These are phyloP conservation scores for Cyanidiococcus yangmingshanensis DNA, from an alignment of 23 red algal species.

Conservation along the genomic window DNA sequence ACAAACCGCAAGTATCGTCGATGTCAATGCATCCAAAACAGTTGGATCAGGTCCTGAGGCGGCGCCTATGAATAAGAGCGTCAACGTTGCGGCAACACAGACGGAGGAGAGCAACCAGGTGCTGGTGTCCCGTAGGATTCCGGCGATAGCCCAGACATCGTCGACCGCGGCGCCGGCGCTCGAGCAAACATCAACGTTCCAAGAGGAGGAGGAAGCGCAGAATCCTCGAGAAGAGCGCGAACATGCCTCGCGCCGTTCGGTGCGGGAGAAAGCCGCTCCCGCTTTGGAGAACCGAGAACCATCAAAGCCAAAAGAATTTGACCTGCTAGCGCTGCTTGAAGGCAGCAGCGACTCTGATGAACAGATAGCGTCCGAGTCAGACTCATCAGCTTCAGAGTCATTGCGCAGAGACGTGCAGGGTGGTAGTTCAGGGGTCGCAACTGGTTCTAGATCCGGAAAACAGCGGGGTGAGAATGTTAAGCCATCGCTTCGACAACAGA, in stretches of 20 bases:
- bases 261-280: not conserved
- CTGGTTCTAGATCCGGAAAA: no score
- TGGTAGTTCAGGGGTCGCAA: no score
- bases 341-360: slow-evolving; percentile 18
- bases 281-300: not conserved
- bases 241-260: not conserved
- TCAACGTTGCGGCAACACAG: not conserved
- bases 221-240: not conserved
- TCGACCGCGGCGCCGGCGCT: not conserved
- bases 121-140: not conserved
- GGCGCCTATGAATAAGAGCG: not conserved
- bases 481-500: no score
- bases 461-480: no score
- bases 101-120: not conserved
- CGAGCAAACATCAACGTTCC: not conserved
- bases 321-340: slow-evolving; percentile 11
- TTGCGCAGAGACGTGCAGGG: no score
- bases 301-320: slow-evolving; percentile 5
- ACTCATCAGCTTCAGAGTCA: not conserved
- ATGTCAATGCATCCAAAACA: not conserved
- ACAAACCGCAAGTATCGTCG: not conserved
- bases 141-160: not conserved
- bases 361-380: not conserved
- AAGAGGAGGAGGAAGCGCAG: not conserved
- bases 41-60: not conserved